A percentile compares a stretch with the other conserved stretches of the same genome.
phyloP scores from a whole-genome alignment of 108 stramenopile species.

The Hondaea fermentalgiana region DNA sequence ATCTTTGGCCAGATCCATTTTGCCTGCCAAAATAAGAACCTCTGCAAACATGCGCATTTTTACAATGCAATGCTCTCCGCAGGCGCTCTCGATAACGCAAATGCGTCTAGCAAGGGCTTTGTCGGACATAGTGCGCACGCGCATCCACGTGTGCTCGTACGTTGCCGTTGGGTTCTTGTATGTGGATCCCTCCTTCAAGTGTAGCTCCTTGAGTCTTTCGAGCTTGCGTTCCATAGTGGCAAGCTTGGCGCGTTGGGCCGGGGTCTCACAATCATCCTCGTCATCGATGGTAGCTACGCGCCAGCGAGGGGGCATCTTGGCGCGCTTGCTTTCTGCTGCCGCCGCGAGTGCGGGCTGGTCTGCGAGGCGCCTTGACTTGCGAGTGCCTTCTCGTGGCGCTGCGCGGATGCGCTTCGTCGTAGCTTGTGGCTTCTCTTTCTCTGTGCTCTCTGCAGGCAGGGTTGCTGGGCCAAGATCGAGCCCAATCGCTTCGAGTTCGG shows the following conservation, averaged over 20 bases:
- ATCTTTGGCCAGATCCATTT: neutral
- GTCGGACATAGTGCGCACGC: neutral
- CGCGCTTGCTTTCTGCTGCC: neutral
- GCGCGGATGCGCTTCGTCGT: neutral
- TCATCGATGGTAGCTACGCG: neutral
- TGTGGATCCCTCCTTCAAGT: neutral
- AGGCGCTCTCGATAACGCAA: neutral
- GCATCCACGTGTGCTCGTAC: slow-evolving; percentile 18
- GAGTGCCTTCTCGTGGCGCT: neutral
- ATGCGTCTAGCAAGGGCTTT: neutral
- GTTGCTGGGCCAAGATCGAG: neutral
- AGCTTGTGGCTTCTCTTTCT: neutral
- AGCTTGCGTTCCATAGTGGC: neutral
- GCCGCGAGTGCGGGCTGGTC: neutral
- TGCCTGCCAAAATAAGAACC: neutral
- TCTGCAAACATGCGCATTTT: slow-evolving; percentile 19
- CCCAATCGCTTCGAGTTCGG: neutral
- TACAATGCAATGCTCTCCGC: slow-evolving; percentile 7
- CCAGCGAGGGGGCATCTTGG: too few relatives aligned
- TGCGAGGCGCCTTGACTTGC: neutral
- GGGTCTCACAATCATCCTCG: neutral
- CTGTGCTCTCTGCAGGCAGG: neutral
- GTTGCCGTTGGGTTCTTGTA: slow-evolving; percentile 1
- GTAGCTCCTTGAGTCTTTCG: neutral
- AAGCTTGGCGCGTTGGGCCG: neutral